Conservation (phyloP, 1,284 basidiomycete genomes). For the Entoloma clypeatum region DNA sequence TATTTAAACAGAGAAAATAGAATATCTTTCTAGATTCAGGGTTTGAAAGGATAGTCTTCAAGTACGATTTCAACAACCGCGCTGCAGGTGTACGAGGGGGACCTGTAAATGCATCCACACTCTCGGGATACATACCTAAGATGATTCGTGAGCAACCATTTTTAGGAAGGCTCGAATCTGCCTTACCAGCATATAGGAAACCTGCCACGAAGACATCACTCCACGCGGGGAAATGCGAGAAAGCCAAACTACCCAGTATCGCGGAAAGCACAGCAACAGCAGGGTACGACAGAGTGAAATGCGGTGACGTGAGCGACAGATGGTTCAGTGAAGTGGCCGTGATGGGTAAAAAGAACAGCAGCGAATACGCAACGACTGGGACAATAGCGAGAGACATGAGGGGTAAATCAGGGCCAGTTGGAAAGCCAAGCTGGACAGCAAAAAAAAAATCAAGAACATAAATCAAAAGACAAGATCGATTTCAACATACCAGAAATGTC, state of each 20-base stretch:
- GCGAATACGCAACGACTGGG: conserved; percentile 54
- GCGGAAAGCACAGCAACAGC: conserved; percentile 41
- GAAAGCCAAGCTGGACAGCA: conserved; percentile 31
- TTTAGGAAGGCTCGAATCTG: background rate
- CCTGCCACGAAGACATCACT: conserved; percentile 48
- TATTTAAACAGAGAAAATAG: conserved; percentile 93
- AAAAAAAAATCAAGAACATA: conserved; percentile 8
- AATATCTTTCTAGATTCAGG: conserved; percentile 94
- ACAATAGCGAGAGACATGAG: conserved; percentile 52
- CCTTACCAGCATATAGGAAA: conserved; percentile 59
- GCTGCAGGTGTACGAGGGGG: conserved; percentile 53
- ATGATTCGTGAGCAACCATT: conserved; percentile 4
- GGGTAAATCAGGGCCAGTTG: conserved; percentile 41
- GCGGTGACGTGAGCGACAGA: conserved; percentile 45
- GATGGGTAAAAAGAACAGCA: conserved; percentile 56
- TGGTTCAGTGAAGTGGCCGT: conserved; percentile 45
- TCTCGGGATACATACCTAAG: conserved; percentile 55
- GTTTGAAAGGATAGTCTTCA: conserved; percentile 88
- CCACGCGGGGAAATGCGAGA: conserved; percentile 52
- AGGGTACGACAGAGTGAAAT: conserved; percentile 53
- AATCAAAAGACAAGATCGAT: conserved; percentile 26
- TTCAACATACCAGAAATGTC: conserved; percentile 51
- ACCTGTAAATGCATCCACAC: conserved; percentile 39
- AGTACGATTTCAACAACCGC: conserved; percentile 64
- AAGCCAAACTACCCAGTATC: conserved; percentile 49